Evolutionary conservation across 73 alveolate genomes (phyloP).

Genomic region (Tetrahymena borealis): DNA sequence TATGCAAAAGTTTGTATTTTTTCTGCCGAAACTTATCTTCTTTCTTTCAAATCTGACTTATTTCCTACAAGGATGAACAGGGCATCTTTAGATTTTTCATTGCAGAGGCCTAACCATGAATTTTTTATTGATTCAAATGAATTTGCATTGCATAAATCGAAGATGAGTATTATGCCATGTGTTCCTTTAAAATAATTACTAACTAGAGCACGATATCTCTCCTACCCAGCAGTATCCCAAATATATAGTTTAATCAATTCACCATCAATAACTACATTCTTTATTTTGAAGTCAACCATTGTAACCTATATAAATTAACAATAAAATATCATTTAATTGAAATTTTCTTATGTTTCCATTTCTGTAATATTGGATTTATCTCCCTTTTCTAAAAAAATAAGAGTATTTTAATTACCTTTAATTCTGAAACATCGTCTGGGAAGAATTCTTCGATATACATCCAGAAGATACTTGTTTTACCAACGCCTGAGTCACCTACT

Average conservation of each 20-base stretch:
- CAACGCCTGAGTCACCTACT: conserved; percentile 32
- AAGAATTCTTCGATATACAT: background rate
- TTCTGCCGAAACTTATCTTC: conserved; percentile 44
- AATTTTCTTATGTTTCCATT: no score
- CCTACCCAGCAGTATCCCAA: conserved; percentile 75
- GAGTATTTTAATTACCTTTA: conserved; percentile 6
- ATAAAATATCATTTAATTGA: no score
- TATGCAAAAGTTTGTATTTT: conserved; percentile 33
- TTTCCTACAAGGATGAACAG: conserved; percentile 51
- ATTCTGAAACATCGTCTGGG: background rate
- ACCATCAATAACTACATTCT: conserved; percentile 43
- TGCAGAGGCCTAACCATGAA: conserved; percentile 41
- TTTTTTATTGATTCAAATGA: conserved; percentile 12
- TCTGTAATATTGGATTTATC: no score
- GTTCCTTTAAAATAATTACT: conserved; percentile 63
- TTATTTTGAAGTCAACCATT: conserved; percentile 43
- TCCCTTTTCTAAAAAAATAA: background rate
- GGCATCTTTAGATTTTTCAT: conserved; percentile 53
- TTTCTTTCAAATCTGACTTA: conserved; percentile 47
- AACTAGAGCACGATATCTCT: conserved; percentile 54
- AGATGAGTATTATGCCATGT: conserved; percentile 55
- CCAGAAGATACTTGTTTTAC: conserved; percentile 21
- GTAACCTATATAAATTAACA: background rate
- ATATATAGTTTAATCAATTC: conserved; percentile 49
- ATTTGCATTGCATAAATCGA: conserved; percentile 30